These are phyloP conservation scores for Debaryomyces subglobosus DNA, from an alignment of 1,139 yeast species.

Conservation along the genomic window DNA sequence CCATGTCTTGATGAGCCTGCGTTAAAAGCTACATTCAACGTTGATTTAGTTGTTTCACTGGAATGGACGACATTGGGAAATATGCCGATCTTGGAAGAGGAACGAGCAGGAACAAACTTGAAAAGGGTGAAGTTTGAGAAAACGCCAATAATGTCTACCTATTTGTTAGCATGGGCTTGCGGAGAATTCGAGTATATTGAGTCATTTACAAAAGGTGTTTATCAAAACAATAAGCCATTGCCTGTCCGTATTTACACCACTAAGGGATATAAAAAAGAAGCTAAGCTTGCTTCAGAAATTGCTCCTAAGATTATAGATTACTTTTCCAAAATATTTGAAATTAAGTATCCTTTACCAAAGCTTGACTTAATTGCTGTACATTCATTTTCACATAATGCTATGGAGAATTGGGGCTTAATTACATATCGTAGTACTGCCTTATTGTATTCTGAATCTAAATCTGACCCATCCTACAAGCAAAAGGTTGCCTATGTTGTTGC, in stretches of 20 bases:
- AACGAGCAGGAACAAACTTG: constrained; percentile 14
- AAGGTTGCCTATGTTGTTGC: constrained; percentile 62
- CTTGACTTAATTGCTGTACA: constrained; percentile 78
- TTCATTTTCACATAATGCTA: constrained; percentile 77
- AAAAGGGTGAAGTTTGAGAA: constrained; percentile 39
- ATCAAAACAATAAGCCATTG: constrained; percentile 54
- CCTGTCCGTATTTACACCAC: constrained; percentile 78
- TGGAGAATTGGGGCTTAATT: constrained; percentile 91
- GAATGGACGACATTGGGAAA: constrained; percentile 72
- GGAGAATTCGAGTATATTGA: constrained; percentile 79
- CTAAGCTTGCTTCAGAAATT: constrained; percentile 63
- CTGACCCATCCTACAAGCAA: constrained; percentile 62
- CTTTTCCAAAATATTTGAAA: constrained; percentile 64
- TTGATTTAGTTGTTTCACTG: constrained; percentile 58
- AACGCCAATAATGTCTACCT: constrained; percentile 77
- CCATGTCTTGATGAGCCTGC: constrained; percentile 85
- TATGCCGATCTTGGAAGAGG: constrained; percentile 53
- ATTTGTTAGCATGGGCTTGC: constrained; percentile 74
- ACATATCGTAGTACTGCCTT: constrained; percentile 82
- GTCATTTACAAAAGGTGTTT: constrained; percentile 36
- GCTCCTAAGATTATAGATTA: constrained; percentile 70
- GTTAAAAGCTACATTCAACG: constrained; percentile 70
- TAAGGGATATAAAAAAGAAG: constrained; percentile 64
- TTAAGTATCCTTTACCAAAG: constrained; percentile 74
- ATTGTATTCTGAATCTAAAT: constrained; percentile 64